Evolutionary conservation across 2,329 filamentous ascomycete species (phyloP).

Genomic region (Epichloe sylvatica): DNA sequence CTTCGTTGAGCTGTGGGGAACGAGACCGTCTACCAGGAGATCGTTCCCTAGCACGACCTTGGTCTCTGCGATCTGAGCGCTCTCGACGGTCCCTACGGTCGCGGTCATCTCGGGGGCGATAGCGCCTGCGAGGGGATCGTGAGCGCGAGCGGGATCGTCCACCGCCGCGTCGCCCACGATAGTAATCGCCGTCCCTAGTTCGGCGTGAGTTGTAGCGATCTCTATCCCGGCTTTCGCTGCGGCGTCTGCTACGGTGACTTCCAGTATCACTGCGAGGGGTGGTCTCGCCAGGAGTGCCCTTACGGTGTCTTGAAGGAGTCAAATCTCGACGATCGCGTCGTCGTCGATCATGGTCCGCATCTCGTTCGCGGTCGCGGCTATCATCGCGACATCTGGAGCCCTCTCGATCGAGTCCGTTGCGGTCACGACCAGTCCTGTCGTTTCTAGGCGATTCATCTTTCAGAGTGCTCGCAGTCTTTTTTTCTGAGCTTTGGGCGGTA

Average conservation of each 20-base stretch:
- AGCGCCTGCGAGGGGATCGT: conserved; percentile 52
- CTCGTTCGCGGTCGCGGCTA: conserved; percentile 42
- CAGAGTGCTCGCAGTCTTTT: conserved; percentile 29
- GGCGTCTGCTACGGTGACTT: conserved; percentile 68
- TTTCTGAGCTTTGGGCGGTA: conserved; percentile 50
- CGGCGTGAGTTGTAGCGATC: conserved; percentile 60
- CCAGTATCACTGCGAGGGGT: conserved; percentile 63
- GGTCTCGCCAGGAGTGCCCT: conserved; percentile 42
- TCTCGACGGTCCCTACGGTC: conserved; percentile 37
- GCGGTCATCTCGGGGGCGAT: conserved; percentile 41
- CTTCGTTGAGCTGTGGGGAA: conserved; percentile 71
- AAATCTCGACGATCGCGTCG: conserved; percentile 41
- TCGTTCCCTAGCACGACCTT: conserved; percentile 42
- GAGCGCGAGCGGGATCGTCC: conserved; percentile 52
- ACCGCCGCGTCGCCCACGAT: conserved; percentile 33
- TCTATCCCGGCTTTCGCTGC: conserved; percentile 66
- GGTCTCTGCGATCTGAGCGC: conserved; percentile 31
- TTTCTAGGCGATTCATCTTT: conserved; percentile 37
- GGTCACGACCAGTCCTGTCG: conserved; percentile 14
- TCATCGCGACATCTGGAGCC: conserved; percentile 41
- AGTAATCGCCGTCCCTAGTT: conserved; percentile 61
- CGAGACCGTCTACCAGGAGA: conserved; percentile 27
- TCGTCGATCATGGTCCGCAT: conserved; percentile 40
- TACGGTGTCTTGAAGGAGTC: conserved; percentile 33
- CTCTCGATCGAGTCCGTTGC: conserved; percentile 38